Base-by-base conservation (phyloP, 2,329 filamentous ascomycete species). In the Colletotrichum magnum region DNA sequence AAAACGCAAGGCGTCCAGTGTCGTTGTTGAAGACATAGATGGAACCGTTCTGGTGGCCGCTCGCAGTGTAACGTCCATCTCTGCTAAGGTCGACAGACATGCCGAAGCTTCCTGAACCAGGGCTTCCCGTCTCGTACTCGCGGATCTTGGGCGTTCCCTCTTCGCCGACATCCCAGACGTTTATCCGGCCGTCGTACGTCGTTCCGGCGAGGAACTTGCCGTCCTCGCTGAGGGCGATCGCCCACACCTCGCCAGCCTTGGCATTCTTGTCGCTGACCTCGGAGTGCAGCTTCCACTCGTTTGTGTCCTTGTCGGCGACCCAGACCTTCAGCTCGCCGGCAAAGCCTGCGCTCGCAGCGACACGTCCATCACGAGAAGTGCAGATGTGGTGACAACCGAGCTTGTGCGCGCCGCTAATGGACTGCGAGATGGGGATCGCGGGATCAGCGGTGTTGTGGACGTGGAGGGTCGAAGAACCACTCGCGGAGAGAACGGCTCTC, bases 1-100 rank as follows among this genome's bases (percentile, higher is more conserved):
- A 96, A 80, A 97, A 95, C 13, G 93, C 86, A 74, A 99, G 89
- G 62, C 94, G 89, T 4, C 94, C 93, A 0, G 93, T 94, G 74
- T 94, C 92, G 76, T 97, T 98, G 84, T 94, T 95, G 86, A 98
- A 99, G 71, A 99, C 90, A 82, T 98, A 98, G 71, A 98, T 89
- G 13, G 90, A 91, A 16, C 96, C 96, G 75, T 93, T 97, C 79
- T 97, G 93, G 81, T 99, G 95, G 0, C 96, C 96, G 60, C 93
- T 97, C 4, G 95, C 95, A 36, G 95, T 97, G 79, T 94, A 92
- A 71, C 89, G 91, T 61, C 95, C 95, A 79, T 99, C 93, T 21
- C 84, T 81, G 74, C 89, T 91, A 78, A 98, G 81, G 78, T 96
- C 95, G 70, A 99, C 90, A 75, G 92, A 93, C 82, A 96, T 89